Conservation (phyloP, 192 early-diverging fungal genomes). For the Anaeromyces robustus region DNA sequence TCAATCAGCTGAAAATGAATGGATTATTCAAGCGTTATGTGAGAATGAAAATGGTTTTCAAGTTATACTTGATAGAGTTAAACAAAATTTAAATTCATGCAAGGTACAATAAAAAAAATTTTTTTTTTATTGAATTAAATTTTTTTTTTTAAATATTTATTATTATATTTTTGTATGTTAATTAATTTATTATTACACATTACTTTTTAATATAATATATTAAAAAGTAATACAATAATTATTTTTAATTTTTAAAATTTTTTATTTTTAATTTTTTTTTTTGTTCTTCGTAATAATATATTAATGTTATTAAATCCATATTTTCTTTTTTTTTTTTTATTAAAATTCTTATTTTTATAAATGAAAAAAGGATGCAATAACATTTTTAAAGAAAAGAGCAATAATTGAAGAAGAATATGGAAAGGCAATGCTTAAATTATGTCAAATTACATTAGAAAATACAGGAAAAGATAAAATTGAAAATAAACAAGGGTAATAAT, state of each 20-base stretch:
- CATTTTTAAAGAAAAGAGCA: slow-evolving; percentile 78
- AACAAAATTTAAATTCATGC: neutral
- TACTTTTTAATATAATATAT: too few relatives aligned
- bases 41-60: neutral
- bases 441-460: slow-evolving; percentile 37
- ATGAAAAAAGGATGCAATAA: slow-evolving; percentile 37
- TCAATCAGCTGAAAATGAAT: neutral
- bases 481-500: slow-evolving; percentile 37
- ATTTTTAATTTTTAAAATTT: too few relatives aligned
- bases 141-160: too few relatives aligned
- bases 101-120: neutral
- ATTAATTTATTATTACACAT: too few relatives aligned
- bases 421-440: slow-evolving; percentile 60
- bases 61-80: neutral
- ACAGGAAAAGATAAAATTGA: slow-evolving; percentile 24
- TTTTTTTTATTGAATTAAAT: too few relatives aligned
- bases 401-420: slow-evolving; percentile 84
- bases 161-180: too few relatives aligned
- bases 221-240: too few relatives aligned
- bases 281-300: too few relatives aligned
- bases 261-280: too few relatives aligned
- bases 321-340: too few relatives aligned
- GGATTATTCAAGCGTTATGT: neutral
- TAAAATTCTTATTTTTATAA: neutral
- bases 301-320: too few relatives aligned